Evolutionary conservation across 2,329 filamentous ascomycete genomes (phyloP).

Genomic region (Periconia sp.): DNA sequence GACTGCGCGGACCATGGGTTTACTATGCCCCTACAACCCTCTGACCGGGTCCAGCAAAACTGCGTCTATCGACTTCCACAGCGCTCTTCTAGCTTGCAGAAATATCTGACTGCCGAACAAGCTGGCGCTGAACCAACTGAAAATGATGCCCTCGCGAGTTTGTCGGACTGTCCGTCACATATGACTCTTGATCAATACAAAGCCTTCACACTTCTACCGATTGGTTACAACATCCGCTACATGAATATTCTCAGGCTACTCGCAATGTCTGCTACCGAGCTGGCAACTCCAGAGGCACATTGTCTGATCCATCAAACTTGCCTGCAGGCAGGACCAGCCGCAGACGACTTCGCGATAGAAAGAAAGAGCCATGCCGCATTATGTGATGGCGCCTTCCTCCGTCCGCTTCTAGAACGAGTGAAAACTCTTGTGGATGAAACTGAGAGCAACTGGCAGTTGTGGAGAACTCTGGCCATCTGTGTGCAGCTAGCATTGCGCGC

Average conservation of each 20-base stretch:
- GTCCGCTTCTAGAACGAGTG: conserved; percentile 17
- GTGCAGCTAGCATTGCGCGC: conserved; percentile 47
- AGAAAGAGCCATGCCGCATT: conserved; percentile 44
- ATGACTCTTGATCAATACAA: conserved; percentile 59
- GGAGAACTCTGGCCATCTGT: conserved; percentile 44
- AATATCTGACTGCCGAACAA: neutral
- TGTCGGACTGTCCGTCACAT: conserved; percentile 47
- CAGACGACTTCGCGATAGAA: conserved; percentile 6
- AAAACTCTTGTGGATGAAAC: conserved; percentile 10
- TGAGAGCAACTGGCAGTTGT: conserved; percentile 41
- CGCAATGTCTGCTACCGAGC: conserved; percentile 50
- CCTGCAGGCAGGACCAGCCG: conserved; percentile 50
- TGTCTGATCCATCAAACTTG: conserved; percentile 54
- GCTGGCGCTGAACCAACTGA: conserved; percentile 31
- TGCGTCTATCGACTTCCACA: neutral
- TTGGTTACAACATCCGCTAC: conserved; percentile 57
- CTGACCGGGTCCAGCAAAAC: neutral
- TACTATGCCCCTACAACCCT: neutral
- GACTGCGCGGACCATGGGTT: too few relatives aligned
- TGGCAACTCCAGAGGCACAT: conserved; percentile 53
- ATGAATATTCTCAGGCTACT: conserved; percentile 58
- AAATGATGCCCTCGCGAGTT: conserved; percentile 54
- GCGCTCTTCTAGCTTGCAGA: neutral
- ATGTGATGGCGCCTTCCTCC: conserved; percentile 36
- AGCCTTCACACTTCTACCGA: conserved; percentile 52